phyloP scores from a whole-genome alignment of 148 eudicot species.

The Vaccinium vitisidaea region DNA sequence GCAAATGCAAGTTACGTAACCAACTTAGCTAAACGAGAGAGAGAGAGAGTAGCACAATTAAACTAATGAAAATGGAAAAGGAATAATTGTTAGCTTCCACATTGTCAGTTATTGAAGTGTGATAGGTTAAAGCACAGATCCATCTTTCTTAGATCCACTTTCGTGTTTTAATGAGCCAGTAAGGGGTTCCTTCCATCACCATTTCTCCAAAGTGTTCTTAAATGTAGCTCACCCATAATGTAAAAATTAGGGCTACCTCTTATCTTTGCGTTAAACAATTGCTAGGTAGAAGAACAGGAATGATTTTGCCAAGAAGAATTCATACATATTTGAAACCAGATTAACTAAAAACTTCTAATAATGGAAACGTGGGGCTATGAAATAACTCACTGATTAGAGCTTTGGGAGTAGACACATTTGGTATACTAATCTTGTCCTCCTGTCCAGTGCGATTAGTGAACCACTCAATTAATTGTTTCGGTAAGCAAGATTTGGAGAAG shows the following conservation, averaged over 20 bases:
- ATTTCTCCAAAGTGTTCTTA: background rate
- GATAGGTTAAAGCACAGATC: background rate
- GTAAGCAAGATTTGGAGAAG: conserved; percentile 56
- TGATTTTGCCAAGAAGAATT: background rate
- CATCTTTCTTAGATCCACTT: background rate
- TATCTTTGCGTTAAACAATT: background rate
- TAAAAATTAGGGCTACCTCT: background rate
- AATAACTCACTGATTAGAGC: conserved; percentile 68
- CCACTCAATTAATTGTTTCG: conserved; percentile 51
- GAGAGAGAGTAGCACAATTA: background rate
- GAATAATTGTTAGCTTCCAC: background rate
- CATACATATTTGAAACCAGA: background rate
- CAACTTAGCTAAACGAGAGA: conserved; percentile 12
- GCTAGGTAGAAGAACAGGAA: background rate
- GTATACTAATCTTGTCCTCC: conserved; percentile 31
- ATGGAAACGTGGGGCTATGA: background rate
- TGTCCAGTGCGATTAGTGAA: conserved; percentile 33
- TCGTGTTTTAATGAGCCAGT: too few species aligned
- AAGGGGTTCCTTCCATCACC: background rate
- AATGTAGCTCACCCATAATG: background rate
- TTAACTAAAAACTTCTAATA: background rate
- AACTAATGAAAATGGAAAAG: background rate
- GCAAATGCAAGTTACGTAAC: conserved; percentile 15
- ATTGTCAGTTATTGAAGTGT: background rate
- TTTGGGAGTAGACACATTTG: conserved; percentile 47